Percentiles rank a stretch among this genome's conserved stretches.
Conservation (phyloP, 2,329 filamentous ascomycete species). For the Aspergillus versicolor region DNA sequence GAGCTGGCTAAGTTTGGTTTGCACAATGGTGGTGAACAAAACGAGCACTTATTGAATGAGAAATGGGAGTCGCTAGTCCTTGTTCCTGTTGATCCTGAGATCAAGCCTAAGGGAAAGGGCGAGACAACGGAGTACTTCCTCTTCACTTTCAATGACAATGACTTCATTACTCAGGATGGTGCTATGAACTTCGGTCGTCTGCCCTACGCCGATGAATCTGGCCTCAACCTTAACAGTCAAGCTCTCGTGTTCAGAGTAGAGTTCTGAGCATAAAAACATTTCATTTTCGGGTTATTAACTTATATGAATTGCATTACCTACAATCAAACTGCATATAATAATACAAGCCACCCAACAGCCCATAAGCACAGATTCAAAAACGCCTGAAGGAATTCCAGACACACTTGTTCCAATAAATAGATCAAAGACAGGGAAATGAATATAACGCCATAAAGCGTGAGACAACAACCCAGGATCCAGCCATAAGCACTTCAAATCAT, state of each 20-base stretch:
- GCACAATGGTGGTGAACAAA: slow-evolving; percentile 65
- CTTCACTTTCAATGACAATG: slow-evolving; percentile 68
- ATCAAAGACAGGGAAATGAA: not conserved
- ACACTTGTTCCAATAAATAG: not conserved
- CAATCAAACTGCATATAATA: not conserved
- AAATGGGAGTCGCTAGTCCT: slow-evolving; percentile 73
- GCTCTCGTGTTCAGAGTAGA: slow-evolving; percentile 56
- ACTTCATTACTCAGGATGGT: slow-evolving; percentile 72
- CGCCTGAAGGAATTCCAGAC: not conserved
- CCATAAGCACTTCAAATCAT: not conserved
- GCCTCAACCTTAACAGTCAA: slow-evolving; percentile 61
- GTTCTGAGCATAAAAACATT: slow-evolving; percentile 15
- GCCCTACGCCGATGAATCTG: slow-evolving; percentile 57
- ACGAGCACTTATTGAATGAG: slow-evolving; percentile 64
- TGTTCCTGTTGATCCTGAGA: slow-evolving; percentile 55
- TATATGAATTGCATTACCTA: not conserved
- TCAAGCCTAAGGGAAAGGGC: not conserved
- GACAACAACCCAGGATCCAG: not conserved
- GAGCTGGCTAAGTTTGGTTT: slow-evolving; percentile 66
- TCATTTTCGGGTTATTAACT: not conserved
- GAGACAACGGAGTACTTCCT: slow-evolving; percentile 64
- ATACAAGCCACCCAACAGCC: not conserved
- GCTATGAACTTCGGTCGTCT: slow-evolving; percentile 59
- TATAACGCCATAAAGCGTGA: not conserved
- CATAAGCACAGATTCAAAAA: not conserved